Evolutionary conservation across 176 grass and related monocot species (phyloP).

Genomic region (Oryza glumipatula): DNA sequence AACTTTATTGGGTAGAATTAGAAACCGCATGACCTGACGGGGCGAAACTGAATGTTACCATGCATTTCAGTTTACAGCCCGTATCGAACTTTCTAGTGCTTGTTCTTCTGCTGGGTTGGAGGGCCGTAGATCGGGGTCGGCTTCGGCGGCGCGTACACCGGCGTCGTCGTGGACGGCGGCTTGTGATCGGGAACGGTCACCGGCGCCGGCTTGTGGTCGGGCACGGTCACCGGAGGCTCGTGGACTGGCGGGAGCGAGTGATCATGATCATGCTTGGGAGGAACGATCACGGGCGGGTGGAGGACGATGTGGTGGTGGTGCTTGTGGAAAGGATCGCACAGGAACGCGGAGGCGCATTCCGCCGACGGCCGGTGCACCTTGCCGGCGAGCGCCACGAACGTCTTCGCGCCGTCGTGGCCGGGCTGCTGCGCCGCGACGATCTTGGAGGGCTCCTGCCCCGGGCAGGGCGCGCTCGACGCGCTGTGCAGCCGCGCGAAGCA

Average conservation of each 20-base stretch:
- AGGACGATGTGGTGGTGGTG: conserved; percentile 9
- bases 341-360: conserved; percentile 54
- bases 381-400: conserved; percentile 45
- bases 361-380: conserved; percentile 44
- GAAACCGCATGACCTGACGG: not conserved
- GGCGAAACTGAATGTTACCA: not conserved
- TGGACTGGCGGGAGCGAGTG: conserved; percentile 5
- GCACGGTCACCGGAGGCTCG: not conserved
- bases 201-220: conserved; percentile 28
- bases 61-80: not conserved
- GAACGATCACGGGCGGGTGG: conserved; percentile 12
- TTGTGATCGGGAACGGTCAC: conserved; percentile 7
- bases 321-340: conserved; percentile 38
- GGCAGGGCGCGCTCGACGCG: conserved; percentile 45
- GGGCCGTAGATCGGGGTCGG: conserved; percentile 41
- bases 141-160: not conserved
- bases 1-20: conserved; percentile 33
- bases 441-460: conserved; percentile 49
- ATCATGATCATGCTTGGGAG: not conserved
- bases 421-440: conserved; percentile 39
- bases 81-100: conserved; percentile 17
- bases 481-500: conserved; percentile 55
- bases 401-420: conserved; percentile 14
- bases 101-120: conserved; percentile 12
- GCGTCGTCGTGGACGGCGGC: not conserved